Evolutionary conservation across 2,329 filamentous ascomycete species (phyloP), one percentile per base, ranked within the genome.

Genomic region (Sporothrix pseudoabietina): DNA sequence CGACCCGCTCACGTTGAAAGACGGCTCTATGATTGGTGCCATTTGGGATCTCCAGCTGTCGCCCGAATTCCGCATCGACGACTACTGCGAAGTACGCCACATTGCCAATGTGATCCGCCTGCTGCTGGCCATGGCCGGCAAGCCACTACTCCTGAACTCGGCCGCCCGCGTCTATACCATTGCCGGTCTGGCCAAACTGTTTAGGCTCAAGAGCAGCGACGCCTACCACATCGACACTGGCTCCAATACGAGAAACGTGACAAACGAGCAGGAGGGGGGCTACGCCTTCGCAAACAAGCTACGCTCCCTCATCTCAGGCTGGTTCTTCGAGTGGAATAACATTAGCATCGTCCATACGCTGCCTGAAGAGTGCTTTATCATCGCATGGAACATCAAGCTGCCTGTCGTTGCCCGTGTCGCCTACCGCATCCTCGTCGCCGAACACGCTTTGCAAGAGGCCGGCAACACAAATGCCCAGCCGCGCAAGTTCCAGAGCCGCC

Each of bases 121-220:
- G 0, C 82, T 93, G 4, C 84, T 87, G 76, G 83, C 86, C 12
- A 85, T 92, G 55, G 84, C 74, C 22, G 73, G 69, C 5, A 52
- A n/a, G 2, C 75, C 88, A 75, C 83, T 89, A 0, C 81, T 83
- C 1, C 79, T 93, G 16, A 87, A 92, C 79, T 92, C 90, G 0
- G 90, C 91, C 0, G 84, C 86, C 12, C 89, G 91, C 16, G 81
- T 91, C 52, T 92, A 89, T 85, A 92, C 90, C 0, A 83, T 92
- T n/a, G 87, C 88, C 47, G 87, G 86, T 3, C 79, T 92, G 9
- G 87, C 89, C 8, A 87, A 87, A 74, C 83, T 89, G 54, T 85
- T 91, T 69, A 87, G 89, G 39, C 86, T 88, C 72, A 78, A 14
- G 3, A 71, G 57, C 57, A 72, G 70, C 30, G 57, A 70, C 14